These are phyloP conservation scores for Tulasnella sp. DNA, from an alignment of 768 basidiomycete genomes.

Conservation along the genomic window DNA sequence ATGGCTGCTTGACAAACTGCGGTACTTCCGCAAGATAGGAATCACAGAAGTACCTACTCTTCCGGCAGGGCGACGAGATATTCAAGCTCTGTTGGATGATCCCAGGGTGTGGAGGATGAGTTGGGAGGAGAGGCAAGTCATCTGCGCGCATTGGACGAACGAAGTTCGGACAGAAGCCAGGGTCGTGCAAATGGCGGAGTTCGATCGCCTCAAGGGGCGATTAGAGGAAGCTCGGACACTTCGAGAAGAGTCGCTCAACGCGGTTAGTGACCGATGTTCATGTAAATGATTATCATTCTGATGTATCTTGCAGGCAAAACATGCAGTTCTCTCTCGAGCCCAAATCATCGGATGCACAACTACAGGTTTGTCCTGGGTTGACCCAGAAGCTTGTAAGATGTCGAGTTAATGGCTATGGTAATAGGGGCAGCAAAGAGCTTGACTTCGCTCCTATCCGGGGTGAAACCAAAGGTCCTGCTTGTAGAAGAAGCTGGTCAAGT, in stretches of 20 bases:
- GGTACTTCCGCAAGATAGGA: not conserved
- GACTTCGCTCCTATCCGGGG: constrained; percentile 41
- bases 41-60: not conserved
- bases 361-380: constrained; percentile 40
- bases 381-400: not conserved
- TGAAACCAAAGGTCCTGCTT: constrained; percentile 53
- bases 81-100: constrained; percentile 35
- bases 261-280: constrained; percentile 37
- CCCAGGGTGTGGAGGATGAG: constrained; percentile 51
- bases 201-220: constrained; percentile 35
- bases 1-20: not conserved
- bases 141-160: constrained; percentile 44
- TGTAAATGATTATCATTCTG: not conserved
- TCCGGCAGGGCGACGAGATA: constrained; percentile 26
- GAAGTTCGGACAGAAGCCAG: constrained; percentile 34
- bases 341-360: constrained; percentile 73
- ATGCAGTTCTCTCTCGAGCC: constrained; percentile 44
- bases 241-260: constrained; percentile 41
- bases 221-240: constrained; percentile 36
- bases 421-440: constrained; percentile 58
- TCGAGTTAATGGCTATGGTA: not conserved
- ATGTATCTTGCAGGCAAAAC: constrained; percentile 39
- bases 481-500: constrained; percentile 81
- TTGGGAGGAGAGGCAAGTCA: constrained; percentile 37
- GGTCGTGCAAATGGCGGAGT: constrained; percentile 35